Evolutionary conservation across 148 eudicot genomes (phyloP), one percentile per base, ranked within the genome.

Genomic region (Simmondsia chinensis): DNA sequence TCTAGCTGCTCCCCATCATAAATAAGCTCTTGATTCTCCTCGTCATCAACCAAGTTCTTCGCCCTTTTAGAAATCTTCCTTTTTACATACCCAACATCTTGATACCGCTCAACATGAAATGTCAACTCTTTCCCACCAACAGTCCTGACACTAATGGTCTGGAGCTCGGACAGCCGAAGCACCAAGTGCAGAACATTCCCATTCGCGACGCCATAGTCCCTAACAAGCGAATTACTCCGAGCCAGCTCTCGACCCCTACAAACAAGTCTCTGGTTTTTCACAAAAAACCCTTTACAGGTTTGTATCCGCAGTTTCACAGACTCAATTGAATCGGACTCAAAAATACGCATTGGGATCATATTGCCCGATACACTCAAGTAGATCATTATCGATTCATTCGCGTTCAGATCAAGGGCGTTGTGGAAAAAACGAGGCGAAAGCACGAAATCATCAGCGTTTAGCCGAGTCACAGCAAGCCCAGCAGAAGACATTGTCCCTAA

Each of bases 121-220:
- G 71, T 65, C 27, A 69, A 57, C 32, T 89, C 93, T 52, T 76
- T 72, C 25, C 97, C 97, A 52, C 76, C 59, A 20, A 60, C 68
- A 1, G 93, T 89, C 62, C 37, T 69, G 16, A 89, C 95, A 34
- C 61, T 75, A 46, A 89, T 78, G 9, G 56, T 58, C 55, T 66
- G 82, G 25, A 88, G 77, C 52, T 84, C 91, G 12, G 97, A 73
- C 8, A 83, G 62, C 50, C 77, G 71, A 21, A 83, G 75, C 35
- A 88, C 94, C 44, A 88, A 64, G 54, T 88, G 97, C 50, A 88
- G 44, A 14, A 88, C 76, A 52, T 84, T 81, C 8, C 97, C 97
- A 69, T 84, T 69, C 2, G 68, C 39, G 24, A 88, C 79, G 4
- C 83, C 94, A 40, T 88, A 88, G 33, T 88, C 97, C 19, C 75